Evolutionary conservation across 1,139 yeast genomes (phyloP), one percentile per base, ranked within the genome.

Genomic region (Scheffersomyces parashehatae): DNA sequence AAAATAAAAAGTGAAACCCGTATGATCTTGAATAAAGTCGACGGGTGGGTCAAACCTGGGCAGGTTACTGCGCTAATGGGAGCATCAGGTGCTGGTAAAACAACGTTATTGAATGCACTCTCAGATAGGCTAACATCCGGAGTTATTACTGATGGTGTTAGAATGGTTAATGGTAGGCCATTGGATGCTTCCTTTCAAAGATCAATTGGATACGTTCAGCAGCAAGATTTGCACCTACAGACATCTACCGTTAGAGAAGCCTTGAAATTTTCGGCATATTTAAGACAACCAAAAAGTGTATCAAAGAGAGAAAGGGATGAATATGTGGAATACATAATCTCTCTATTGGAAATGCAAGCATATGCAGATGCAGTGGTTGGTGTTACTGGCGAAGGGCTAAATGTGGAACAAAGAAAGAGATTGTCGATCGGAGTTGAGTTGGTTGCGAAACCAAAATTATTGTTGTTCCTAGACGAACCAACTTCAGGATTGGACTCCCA

Each of bases 1-100:
- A 75, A 82, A 55, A 81, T 85, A 55, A 85, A 85, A 60, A 62
- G 65, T 12, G 87, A 79, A 56, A 73, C 79, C 11, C 73, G 89
- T 54, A 74, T 83, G 35, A 77, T 87, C 53, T 71, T 86, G 60
- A 73, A 79, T 54, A 42, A 42, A 48, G 39, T 53, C 36, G 50
- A 48, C 35, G 55, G 55, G 34, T 60, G 64, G 64, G 93, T 87
- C 37, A 83, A 83, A 58, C 91, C 91, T 10, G 71, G 71, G 40
- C 65, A 65, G 48, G 55, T 66, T 44, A 66, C 70, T 28, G 70
- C 70, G n/a, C 56, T 67, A 43, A 56, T 56, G 61, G 61, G 69
- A 37, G 64, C 67, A 16, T 62, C 68, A 15, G 69, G 69, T 54
- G 69, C 69, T 33, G 69, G 69, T 54, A 65, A 64, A 46, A 65